Conservation (phyloP, 495 filamentous ascomycete species). For the Melanomma pulvis-pyrius region DNA sequence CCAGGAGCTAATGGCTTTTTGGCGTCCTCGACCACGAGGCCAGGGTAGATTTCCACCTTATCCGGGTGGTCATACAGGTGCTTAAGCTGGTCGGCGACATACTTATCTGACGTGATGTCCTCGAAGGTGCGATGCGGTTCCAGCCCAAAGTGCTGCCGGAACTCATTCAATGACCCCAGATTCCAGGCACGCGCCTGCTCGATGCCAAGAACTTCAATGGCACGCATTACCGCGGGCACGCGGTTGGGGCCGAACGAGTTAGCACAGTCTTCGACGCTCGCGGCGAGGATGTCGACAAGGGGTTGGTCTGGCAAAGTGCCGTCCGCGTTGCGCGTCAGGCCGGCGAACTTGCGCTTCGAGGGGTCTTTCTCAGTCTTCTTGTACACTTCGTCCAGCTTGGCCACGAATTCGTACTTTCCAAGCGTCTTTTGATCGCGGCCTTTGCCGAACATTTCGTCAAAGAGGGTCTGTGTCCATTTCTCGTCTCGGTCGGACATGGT, state of each 20-base stretch:
- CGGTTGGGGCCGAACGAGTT: constrained; percentile 70
- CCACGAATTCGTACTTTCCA: constrained; percentile 27
- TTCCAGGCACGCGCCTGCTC: constrained; percentile 84
- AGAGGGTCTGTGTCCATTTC: constrained; percentile 65
- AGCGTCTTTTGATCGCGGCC: constrained; percentile 41
- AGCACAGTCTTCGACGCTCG: constrained; percentile 54
- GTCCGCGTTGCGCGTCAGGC: constrained; percentile 56
- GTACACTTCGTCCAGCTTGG: constrained; percentile 45
- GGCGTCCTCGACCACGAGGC: constrained; percentile 77
- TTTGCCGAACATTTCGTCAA: constrained; percentile 46
- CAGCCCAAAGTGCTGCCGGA: constrained; percentile 78
- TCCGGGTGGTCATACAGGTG: constrained; percentile 80
- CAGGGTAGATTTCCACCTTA: constrained; percentile 80
- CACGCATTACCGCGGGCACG: constrained; percentile 71
- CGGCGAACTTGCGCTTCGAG: constrained; percentile 58
- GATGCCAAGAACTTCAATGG: constrained; percentile 84
- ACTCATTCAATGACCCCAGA: constrained; percentile 82
- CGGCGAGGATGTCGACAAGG: constrained; percentile 61
- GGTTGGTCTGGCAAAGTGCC: constrained; percentile 66
- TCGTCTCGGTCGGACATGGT: constrained; percentile 64
- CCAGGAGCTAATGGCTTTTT: constrained; percentile 75
- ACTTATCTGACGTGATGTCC: constrained; percentile 79
- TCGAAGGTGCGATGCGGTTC: constrained; percentile 76
- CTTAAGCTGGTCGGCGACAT: constrained; percentile 70
- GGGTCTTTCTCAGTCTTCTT: constrained; percentile 41